phyloP scores from a whole-genome alignment of 1,284 basidiomycete species.

The Marasmius oreades region DNA sequence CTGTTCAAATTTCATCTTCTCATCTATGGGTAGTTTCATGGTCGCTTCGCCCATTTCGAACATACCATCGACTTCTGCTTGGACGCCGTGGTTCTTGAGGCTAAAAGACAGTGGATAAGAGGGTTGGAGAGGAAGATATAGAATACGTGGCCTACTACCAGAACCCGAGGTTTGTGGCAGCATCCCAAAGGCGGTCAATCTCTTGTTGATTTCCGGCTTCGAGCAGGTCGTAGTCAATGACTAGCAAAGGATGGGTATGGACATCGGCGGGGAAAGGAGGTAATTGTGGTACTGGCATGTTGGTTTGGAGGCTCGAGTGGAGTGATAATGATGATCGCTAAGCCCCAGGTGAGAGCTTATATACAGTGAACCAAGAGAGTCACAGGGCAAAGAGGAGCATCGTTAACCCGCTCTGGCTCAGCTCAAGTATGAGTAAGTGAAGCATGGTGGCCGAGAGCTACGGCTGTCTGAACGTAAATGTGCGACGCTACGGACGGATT shows the following conservation, averaged over 20 bases:
- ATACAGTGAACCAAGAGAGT: no score
- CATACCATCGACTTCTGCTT: slow-evolving; percentile 40
- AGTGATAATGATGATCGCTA: no score
- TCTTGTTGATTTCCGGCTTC: slow-evolving; percentile 26
- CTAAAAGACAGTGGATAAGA: not conserved
- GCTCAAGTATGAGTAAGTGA: no score
- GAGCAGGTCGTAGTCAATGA: slow-evolving; percentile 35
- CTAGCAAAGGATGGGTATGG: slow-evolving; percentile 33
- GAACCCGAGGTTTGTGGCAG: slow-evolving; percentile 34
- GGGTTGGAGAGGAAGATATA: no score
- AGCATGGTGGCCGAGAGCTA: no score
- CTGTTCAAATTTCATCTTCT: slow-evolving; percentile 49
- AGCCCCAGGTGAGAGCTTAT: no score
- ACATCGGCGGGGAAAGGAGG: slow-evolving; percentile 34
- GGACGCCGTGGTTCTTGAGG: slow-evolving; percentile 44
- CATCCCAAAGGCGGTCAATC: slow-evolving; percentile 31
- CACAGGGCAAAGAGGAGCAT: no score
- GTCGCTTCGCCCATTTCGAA: slow-evolving; percentile 45
- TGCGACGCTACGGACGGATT: no score
- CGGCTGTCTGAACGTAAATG: no score
- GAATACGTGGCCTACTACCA: slow-evolving; percentile 32
- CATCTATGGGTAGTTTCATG: slow-evolving; percentile 42
- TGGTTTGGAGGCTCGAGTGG: not conserved
- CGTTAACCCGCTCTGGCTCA: no score
- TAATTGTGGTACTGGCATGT: slow-evolving; percentile 13